phyloP scores from a whole-genome alignment of 1,284 basidiomycete species.

The Cryptococcus sp. region DNA sequence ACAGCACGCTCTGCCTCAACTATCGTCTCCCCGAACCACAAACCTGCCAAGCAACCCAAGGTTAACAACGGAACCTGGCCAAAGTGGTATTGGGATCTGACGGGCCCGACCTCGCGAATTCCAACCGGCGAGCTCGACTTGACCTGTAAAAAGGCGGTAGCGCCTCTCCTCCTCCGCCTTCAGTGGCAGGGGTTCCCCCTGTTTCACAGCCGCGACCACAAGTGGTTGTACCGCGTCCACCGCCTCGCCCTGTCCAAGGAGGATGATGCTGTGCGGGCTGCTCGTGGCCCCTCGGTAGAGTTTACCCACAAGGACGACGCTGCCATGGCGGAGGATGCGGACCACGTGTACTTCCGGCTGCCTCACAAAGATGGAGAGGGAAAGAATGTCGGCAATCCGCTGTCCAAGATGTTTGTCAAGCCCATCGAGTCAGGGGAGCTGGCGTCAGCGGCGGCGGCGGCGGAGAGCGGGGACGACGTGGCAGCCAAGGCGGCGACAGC shows the following conservation, averaged over 20 bases:
- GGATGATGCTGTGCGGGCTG: constrained; percentile 8
- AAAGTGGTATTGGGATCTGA: constrained; percentile 95
- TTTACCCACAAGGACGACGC: constrained; percentile 25
- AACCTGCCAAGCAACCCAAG: constrained; percentile 6
- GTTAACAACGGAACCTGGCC: constrained; percentile 57
- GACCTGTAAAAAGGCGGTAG: constrained; percentile 76
- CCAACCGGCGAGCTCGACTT: constrained; percentile 64
- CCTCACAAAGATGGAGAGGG: constrained; percentile 94
- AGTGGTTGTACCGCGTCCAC: constrained; percentile 85
- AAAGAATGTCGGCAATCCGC: constrained; percentile 89
- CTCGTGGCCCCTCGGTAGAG: constrained; percentile 14
- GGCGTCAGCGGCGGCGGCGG: constrained; percentile 51
- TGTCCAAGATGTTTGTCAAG: constrained; percentile 85
- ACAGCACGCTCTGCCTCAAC: not conserved
- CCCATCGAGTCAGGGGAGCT: constrained; percentile 81
- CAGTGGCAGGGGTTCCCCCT: constrained; percentile 87
- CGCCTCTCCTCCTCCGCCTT: constrained; percentile 80
- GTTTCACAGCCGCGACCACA: constrained; percentile 80
- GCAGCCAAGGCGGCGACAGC: constrained; percentile 71
- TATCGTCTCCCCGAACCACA: not conserved
- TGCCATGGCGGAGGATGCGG: constrained; percentile 18
- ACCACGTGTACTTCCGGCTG: constrained; percentile 72
- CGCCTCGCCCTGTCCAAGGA: constrained; percentile 21
- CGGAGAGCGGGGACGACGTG: constrained; percentile 41
- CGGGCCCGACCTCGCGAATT: constrained; percentile 42